Evolutionary conservation across 306 rosid species (phyloP).

Genomic region (Prunus kanzakura): DNA sequence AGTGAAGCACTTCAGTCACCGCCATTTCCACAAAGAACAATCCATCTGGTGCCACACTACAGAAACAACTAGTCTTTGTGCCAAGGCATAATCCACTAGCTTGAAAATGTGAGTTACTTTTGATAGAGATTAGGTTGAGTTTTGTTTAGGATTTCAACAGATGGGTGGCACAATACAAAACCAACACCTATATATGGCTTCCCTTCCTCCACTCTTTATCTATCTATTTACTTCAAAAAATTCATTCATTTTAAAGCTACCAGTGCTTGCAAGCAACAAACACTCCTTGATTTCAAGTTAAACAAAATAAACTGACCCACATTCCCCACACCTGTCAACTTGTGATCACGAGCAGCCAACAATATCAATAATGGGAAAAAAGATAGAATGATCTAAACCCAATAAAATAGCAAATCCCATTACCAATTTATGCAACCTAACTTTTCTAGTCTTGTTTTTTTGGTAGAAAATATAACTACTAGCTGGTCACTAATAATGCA

Average conservation of each 20-base stretch:
- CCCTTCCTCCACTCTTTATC: neutral
- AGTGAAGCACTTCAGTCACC: neutral
- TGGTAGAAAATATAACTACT: no score
- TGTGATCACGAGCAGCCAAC: neutral
- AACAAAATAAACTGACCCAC: neutral
- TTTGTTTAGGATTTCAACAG: neutral
- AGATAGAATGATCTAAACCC: neutral
- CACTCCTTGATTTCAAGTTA: constrained; percentile 2
- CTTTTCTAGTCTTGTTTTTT: no score
- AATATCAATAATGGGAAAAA: neutral
- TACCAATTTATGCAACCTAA: neutral
- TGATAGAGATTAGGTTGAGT: neutral
- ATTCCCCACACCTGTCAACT: neutral
- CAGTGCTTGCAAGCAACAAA: constrained; percentile 17
- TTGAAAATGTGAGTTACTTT: neutral
- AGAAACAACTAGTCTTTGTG: neutral
- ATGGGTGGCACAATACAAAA: neutral
- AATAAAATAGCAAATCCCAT: neutral
- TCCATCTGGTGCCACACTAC: neutral
- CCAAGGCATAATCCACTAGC: neutral
- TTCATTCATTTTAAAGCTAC: neutral
- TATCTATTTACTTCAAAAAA: neutral
- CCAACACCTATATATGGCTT: neutral
- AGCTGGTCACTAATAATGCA: neutral
- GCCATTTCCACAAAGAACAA: neutral